These are phyloP conservation scores for Elongisporangium undulatum DNA, from an alignment of 352 stramenopile genomes.

Conservation along the genomic window DNA sequence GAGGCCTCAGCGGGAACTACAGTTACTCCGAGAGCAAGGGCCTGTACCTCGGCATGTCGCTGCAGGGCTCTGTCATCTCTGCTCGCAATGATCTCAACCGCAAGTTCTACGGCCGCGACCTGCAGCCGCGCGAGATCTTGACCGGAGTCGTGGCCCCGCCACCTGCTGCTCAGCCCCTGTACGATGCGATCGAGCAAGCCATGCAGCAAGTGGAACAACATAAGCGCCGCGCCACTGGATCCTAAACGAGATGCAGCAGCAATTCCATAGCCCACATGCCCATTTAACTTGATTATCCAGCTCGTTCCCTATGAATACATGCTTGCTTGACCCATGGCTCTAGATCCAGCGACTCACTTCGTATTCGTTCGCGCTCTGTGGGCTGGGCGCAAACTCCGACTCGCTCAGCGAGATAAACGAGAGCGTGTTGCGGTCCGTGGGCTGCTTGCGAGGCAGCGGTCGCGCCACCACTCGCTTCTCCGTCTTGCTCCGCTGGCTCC, in stretches of 20 bases:
- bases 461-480: neutral
- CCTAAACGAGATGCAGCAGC: neutral
- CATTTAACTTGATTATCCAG: neutral
- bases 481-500: neutral
- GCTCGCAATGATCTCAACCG: conserved; percentile 84
- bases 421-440: neutral
- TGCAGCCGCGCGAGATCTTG: conserved; percentile 39
- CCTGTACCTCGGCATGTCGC: conserved; percentile 86
- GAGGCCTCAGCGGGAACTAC: conserved; percentile 80
- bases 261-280: neutral
- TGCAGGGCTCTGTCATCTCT: conserved; percentile 88
- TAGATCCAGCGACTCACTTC: neutral
- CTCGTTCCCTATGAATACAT: neutral
- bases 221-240: conserved; percentile 5
- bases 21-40: conserved; percentile 89
- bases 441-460: neutral
- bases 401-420: neutral
- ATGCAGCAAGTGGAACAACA: conserved; percentile 38
- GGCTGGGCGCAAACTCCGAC: neutral
- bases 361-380: neutral
- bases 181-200: conserved; percentile 47
- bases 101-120: conserved; percentile 88
- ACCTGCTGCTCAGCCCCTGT: conserved; percentile 38
- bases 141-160: conserved; percentile 35
- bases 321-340: neutral